Evolutionary conservation across 2,329 filamentous ascomycete species (phyloP).

Genomic region (Penicillium sp.): DNA sequence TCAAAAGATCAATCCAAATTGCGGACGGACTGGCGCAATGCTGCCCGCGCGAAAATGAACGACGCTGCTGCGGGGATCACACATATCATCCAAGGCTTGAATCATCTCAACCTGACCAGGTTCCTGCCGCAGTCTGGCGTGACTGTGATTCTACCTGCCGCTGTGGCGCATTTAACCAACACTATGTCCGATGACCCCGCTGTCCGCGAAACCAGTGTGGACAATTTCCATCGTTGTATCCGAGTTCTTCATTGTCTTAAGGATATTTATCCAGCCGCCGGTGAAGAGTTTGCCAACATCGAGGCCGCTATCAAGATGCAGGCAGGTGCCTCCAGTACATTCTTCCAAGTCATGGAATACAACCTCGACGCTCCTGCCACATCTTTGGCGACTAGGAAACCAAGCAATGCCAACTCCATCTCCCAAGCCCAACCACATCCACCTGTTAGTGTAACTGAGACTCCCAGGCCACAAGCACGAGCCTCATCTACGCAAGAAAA

Average conservation of each 20-base stretch:
- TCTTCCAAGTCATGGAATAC: constrained; percentile 36
- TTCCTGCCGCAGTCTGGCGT: constrained; percentile 82
- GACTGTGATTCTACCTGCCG: constrained; percentile 79
- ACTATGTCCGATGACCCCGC: constrained; percentile 74
- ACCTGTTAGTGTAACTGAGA: not conserved
- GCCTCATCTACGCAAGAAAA: not conserved
- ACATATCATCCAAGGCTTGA: constrained; percentile 71
- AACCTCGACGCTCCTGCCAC: constrained; percentile 19
- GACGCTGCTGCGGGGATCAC: constrained; percentile 80
- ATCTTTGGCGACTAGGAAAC: constrained; percentile 15
- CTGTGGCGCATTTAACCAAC: constrained; percentile 84
- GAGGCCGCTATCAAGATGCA: constrained; percentile 38
- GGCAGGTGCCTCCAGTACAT: constrained; percentile 29
- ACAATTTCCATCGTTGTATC: constrained; percentile 82
- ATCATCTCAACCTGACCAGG: constrained; percentile 66
- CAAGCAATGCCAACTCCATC: constrained; percentile 18
- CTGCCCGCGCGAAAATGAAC: constrained; percentile 73
- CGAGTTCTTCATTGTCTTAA: constrained; percentile 77
- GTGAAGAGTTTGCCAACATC: constrained; percentile 59
- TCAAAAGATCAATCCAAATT: constrained; percentile 43
- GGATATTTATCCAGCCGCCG: constrained; percentile 81
- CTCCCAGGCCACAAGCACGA: not conserved
- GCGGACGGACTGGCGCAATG: constrained; percentile 63
- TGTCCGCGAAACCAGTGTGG: constrained; percentile 67
- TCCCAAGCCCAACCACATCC: constrained; percentile 9